Evolutionary conservation across 371 early-diverging fungal species (phyloP), one percentile per base, ranked within the genome.

Genomic region (Apophysomyces sp.): DNA sequence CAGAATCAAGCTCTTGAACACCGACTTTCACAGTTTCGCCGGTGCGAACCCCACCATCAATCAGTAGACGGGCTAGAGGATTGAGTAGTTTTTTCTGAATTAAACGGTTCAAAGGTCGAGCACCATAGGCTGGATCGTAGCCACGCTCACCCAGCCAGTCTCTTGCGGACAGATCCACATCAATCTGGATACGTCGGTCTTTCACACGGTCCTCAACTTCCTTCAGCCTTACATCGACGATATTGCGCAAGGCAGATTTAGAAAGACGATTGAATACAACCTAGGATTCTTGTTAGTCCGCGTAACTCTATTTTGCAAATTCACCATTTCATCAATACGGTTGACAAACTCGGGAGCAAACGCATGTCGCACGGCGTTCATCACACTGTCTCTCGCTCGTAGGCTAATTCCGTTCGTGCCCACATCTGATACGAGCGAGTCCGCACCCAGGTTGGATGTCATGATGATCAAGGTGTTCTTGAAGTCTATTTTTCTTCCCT

Each of bases 261-360:
- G 82, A 75, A 9, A 94, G 72, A 13, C 86, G 76, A 58, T 90
- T 90, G 65, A 93, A 93, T 15, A 86, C 77, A 2, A 89, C 77
- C 63, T 85, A 59, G 21, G 24, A 3, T 15, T 11, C 4, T n/a
- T 9, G 21, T n/a, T 21, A 18, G 21, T 18, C 73, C 2, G 72
- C 7, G 28, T 34, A 28, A 3, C 0, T 32, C 16, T 5, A 26
- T 13, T 26, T 2, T 27, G 52, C 11, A 55, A 3, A 49, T 34
- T 55, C 62, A 86, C 84, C 68, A 86, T 80, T 57, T 93, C 93
- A 68, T 96, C 96, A 44, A 97, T 83, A 60, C 96, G 89, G 75
- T 97, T 97, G 60, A 94, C 72, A 68, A 97, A 92, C 68, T 96
- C 95, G 27, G 95, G 96, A 7, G 94, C 87, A 80, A 97, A 97